phyloP scores from a whole-genome alignment of 192 early-diverging fungal species.

The Coemansia sp. region DNA sequence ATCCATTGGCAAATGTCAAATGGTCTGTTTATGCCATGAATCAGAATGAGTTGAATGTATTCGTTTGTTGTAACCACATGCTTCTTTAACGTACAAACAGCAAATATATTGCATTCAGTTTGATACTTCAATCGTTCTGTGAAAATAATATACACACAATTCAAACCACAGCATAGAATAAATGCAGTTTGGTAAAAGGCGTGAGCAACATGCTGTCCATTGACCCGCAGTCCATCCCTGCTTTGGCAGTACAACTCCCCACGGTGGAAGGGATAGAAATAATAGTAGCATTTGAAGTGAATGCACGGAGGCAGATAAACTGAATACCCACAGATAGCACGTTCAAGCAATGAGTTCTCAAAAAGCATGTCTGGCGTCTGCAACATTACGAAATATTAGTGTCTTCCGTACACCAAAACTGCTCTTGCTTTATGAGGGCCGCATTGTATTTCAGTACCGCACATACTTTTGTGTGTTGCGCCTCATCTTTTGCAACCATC shows the following conservation, averaged over 20 bases:
- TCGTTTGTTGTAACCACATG: too few relatives aligned
- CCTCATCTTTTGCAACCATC: not conserved
- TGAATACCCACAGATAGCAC: not conserved
- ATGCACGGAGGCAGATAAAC: not conserved
- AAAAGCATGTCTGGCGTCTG: constrained; percentile 9
- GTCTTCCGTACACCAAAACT: not conserved
- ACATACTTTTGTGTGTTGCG: not conserved
- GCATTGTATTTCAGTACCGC: not conserved
- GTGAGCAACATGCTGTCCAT: not conserved
- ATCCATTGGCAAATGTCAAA: not conserved
- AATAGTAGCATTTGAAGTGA: not conserved
- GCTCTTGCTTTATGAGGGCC: not conserved
- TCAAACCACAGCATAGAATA: not conserved
- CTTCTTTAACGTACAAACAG: too few relatives aligned
- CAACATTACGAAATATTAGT: not conserved
- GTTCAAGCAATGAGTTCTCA: not conserved
- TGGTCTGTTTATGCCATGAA: not conserved
- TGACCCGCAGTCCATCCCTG: not conserved
- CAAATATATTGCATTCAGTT: too few relatives aligned
- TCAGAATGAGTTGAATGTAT: not conserved
- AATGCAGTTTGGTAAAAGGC: not conserved
- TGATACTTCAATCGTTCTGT: too few relatives aligned
- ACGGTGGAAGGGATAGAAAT: not conserved
- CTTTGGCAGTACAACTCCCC: not conserved
- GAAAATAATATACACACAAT: not conserved